Evolutionary conservation across 2,329 filamentous ascomycete genomes (phyloP), one percentile per base, ranked within the genome.

Genomic region (Exophiala sp.): DNA sequence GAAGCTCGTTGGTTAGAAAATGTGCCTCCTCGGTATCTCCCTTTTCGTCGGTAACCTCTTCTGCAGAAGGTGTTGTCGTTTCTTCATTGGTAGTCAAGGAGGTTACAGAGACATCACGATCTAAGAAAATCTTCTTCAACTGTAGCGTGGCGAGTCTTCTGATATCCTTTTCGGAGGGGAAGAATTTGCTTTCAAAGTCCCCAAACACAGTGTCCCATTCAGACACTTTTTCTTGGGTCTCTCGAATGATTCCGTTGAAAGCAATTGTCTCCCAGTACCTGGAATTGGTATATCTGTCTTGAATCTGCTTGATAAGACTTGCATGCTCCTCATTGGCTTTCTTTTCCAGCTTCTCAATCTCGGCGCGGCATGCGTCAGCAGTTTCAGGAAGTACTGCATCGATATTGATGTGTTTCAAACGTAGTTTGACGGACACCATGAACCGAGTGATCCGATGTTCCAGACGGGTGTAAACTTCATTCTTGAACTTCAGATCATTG

Each of bases 221-320:
- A 16, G 91, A 85, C 3, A 92, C 91, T 63, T 89, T 95, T 67
- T 96, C 91, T 60, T 97, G 85, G 77, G 96, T 94, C 52, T 89
- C 88, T 62, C 92, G 85, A 46, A 96, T 83, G 6, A 92, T 88
- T 53, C 87, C 81, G 63, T 97, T 99, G 59, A 99, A 80, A 0
- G 95, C 94, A 46, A 97, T 91, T 50, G 96, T 86, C 71, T 99
- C 94, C 75, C 96, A 99, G 68, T 97, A 97, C 66, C 90, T 91
- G 2, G 91, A 96, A 60, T 86, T 86, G 74, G 94, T 91, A 67
- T 99, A 99, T 58, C 89, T 89, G 33, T 91, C 85, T 68, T 96
- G 91, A 8, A 99, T 77, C 58, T 89, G 88, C 48, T 82, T 82
- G 47, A 91, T 78, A 48, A 97, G 76, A 50, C 80, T 78, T 3